Base-by-base conservation (phyloP, 768 basidiomycete genomes). In the Dendrothele bispora region DNA sequence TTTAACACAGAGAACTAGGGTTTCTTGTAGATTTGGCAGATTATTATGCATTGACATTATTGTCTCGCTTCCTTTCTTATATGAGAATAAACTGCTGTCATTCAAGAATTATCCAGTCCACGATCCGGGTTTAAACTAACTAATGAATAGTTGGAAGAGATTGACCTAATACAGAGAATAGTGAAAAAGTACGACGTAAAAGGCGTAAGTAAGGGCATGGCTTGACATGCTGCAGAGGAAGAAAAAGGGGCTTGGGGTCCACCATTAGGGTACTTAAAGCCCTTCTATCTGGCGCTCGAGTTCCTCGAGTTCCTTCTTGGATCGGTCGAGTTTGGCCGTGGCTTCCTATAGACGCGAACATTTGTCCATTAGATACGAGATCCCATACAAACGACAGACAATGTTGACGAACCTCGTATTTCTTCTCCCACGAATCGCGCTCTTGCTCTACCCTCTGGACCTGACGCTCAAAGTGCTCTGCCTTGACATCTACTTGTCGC, bases 381-480 rank as follows among this genome's bases (percentile, higher is more conserved):
- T 39, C 14, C 25, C 27, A 17, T 26, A 46, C 28, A 25, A 39
- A 28, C 7, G 38, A 4, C 7, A 14, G 27, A 25, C 20, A 26
- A 21, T 28, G 25, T 25, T 24, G 15, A 69, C 82, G 59, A 60
- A 92, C 94, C 77, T 95, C 95, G 72, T 82, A 89, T 71, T 95
- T 98, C 78, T 86, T 82, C 82, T 97, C 95, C 91, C 89, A 93
- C 32, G 64, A 60, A 65, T 98, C 95, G 42, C 95, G 84, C 67
- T 99, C 97, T 62, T 89, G 83, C 65, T 98, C 95, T 39, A 82
- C 74, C 36, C 89, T 81, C 55, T 83, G 75, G 17, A 97, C 84
- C 63, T 95, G 91, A 40, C 94, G 83, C 71, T 98, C 95, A 64
- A 91, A 97, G 72, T 98, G 93, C 68, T 99, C 97, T 8, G 95